Percentiles rank a stretch among this genome's conserved stretches.
phyloP scores from a whole-genome alignment of 305 asterid genomes.

The Vinca major region DNA sequence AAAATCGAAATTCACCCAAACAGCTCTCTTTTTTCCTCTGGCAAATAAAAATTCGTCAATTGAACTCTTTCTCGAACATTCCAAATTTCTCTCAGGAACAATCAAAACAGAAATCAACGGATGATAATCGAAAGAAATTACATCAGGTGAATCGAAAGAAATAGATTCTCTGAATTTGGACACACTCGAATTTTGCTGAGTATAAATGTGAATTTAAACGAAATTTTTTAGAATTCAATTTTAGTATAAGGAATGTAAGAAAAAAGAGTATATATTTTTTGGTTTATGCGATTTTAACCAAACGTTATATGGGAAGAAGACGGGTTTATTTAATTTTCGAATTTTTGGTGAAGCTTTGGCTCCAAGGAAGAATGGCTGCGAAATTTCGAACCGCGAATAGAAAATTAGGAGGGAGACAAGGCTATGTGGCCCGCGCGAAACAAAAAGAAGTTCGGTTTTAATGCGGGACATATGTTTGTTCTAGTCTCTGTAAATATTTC shows the following conservation, averaged over 20 bases:
- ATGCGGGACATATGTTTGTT: background rate
- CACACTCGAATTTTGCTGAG: background rate
- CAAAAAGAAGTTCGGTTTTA: background rate
- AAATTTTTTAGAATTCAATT: no score
- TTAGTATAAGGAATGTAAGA: no score
- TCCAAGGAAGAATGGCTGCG: conserved; percentile 40
- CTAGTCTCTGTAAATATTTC: no score
- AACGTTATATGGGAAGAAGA: conserved; percentile 2
- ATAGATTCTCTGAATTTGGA: background rate
- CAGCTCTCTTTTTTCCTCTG: background rate
- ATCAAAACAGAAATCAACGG: background rate
- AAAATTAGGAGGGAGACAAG: conserved; percentile 29
- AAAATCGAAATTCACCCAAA: conserved; percentile 8
- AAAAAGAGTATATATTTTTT: background rate
- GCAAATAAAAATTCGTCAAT: background rate
- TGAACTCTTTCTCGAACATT: background rate
- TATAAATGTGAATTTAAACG: no score
- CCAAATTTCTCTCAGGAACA: background rate
- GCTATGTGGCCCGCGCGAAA: conserved; percentile 33
- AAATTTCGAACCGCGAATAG: conserved; percentile 26
- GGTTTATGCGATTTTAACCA: background rate
- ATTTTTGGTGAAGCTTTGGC: conserved; percentile 35
- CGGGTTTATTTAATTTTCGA: conserved; percentile 16
- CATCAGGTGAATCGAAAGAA: no score
- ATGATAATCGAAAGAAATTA: background rate